Percentiles rank a stretch among this genome's conserved stretches.
Evolutionary conservation across 2,329 filamentous ascomycete genomes (phyloP).

Genomic region (Fusarium torreyae): DNA sequence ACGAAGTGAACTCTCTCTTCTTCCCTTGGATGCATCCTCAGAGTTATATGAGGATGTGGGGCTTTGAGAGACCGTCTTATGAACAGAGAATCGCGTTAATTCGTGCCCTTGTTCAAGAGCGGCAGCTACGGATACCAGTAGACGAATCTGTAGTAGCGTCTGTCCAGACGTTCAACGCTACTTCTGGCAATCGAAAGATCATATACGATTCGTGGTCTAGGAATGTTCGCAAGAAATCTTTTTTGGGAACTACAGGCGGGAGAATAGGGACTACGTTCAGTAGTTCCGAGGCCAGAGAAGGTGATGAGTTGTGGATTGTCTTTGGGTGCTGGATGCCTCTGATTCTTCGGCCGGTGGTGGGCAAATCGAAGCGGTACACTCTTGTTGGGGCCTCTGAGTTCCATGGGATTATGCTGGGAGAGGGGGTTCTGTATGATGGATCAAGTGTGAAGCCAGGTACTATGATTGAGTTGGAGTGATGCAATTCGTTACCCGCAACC

Average conservation of each 20-base stretch:
- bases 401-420: slow-evolving; percentile 5
- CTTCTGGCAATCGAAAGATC: neutral
- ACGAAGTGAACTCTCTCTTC: neutral
- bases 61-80: neutral
- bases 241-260: slow-evolving; percentile 1
- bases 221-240: neutral
- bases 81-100: neutral
- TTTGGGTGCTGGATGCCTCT: slow-evolving; percentile 11
- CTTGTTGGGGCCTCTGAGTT: neutral
- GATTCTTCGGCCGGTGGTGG: neutral
- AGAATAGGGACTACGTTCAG: neutral
- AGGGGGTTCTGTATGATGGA: neutral
- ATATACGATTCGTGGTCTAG: neutral
- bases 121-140: neutral
- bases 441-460: neutral
- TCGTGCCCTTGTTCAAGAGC: neutral
- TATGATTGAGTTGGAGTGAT: neutral
- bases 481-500: no score
- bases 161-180: neutral
- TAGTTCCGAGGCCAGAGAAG: neutral
- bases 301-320: slow-evolving; percentile 14
- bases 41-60: neutral
- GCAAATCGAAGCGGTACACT: neutral
- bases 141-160: neutral
- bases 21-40: neutral